These are phyloP conservation scores for Lolium rigidum DNA, from an alignment of 176 grass and related monocot genomes.

Conservation along the genomic window DNA sequence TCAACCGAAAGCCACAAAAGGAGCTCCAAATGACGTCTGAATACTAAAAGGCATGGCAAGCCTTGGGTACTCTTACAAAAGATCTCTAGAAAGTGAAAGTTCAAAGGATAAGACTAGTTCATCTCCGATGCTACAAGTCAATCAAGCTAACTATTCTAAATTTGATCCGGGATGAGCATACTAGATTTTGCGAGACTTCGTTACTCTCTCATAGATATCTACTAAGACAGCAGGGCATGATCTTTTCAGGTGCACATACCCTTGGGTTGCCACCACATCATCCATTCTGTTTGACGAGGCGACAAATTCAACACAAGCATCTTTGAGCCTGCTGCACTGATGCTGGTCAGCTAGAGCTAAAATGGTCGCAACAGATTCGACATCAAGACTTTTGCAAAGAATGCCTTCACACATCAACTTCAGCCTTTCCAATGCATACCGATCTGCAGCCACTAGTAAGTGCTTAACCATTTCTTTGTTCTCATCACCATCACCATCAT, in stretches of 20 bases:
- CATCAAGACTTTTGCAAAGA: neutral
- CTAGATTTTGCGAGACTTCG: neutral
- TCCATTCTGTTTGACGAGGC: neutral
- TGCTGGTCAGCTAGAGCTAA: slow-evolving; percentile 9
- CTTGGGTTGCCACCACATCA: neutral
- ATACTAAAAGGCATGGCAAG: neutral
- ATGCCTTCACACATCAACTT: neutral
- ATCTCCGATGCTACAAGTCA: neutral
- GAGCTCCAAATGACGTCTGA: neutral
- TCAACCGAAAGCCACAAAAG: too few relatives aligned
- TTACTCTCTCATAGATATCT: neutral
- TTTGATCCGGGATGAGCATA: neutral
- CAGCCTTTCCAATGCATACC: neutral
- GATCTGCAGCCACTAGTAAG: neutral
- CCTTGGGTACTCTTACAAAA: neutral
- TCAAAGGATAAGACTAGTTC: neutral
- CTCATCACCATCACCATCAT: neutral
- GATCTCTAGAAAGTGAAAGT: neutral
- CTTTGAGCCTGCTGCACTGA: neutral
- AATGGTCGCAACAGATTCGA: neutral
- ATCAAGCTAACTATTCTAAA: neutral
- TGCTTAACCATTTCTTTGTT: slow-evolving; percentile 4
- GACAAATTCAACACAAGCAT: slow-evolving; percentile 27
- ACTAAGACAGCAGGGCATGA: neutral
- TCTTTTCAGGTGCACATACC: slow-evolving; percentile 13